Percentiles rank a stretch among this genome's conserved stretches.
These are phyloP conservation scores for Datura wrightii DNA, from an alignment of 257 asterid species.

Conservation along the genomic window DNA sequence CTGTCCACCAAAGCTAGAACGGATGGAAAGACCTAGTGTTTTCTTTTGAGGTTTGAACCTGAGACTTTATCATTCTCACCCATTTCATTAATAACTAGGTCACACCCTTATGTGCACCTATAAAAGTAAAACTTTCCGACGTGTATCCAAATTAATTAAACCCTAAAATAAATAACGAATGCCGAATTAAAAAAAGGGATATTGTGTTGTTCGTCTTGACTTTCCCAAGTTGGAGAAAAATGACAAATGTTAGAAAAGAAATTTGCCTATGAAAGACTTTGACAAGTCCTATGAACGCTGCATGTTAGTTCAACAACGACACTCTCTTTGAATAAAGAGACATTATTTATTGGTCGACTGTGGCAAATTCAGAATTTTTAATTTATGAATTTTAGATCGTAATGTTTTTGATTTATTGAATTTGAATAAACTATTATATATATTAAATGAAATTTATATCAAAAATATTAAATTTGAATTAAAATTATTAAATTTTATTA, in stretches of 20 bases:
- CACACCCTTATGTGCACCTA: too few species aligned
- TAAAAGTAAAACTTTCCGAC: not conserved
- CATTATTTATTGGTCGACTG: not conserved
- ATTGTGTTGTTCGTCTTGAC: not conserved
- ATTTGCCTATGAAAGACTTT: not conserved
- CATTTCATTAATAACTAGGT: too few species aligned
- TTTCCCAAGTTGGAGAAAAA: constrained; percentile 1
- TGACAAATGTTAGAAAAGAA: not conserved
- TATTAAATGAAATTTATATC: not conserved
- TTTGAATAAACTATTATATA: not conserved
- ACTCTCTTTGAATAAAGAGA: not conserved
- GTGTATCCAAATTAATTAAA: not conserved
- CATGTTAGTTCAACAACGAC: constrained; percentile 25
- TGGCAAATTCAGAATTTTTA: not conserved
- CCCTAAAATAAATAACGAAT: rapidly evolving
- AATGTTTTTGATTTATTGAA: not conserved
- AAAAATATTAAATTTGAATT: not conserved
- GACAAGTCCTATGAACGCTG: not conserved
- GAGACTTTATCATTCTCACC: too few species aligned
- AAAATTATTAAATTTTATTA: not conserved
- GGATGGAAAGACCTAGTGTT: too few species aligned
- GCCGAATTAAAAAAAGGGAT: not conserved
- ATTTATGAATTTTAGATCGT: too few species aligned
- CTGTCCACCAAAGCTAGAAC: too few species aligned
- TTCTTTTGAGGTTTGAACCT: too few species aligned